Evolutionary conservation across 495 filamentous ascomycete genomes (phyloP).

Genomic region (Durotheca rogersii): DNA sequence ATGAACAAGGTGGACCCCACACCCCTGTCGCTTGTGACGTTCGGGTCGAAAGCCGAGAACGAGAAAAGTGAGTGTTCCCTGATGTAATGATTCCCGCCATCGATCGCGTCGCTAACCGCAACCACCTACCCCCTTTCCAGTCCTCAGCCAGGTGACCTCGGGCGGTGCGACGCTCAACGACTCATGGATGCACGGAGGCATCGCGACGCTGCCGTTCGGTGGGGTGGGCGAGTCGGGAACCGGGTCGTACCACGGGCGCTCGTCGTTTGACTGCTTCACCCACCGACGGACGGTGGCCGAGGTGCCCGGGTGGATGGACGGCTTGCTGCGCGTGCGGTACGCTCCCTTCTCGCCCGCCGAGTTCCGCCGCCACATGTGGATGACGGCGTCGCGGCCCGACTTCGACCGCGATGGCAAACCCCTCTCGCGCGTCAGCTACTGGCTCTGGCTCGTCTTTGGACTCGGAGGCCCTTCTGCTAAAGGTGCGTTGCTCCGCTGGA

Average conservation of each 20-base stretch:
- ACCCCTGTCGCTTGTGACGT: constrained; percentile 79
- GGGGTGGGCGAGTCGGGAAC: constrained; percentile 84
- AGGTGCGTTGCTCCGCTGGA: constrained; percentile 53
- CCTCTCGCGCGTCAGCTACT: constrained; percentile 51
- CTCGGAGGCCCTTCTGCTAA: constrained; percentile 48
- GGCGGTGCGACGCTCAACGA: constrained; percentile 84
- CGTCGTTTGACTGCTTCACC: constrained; percentile 82
- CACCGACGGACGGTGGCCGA: constrained; percentile 74
- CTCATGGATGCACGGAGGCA: constrained; percentile 72
- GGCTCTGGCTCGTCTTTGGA: constrained; percentile 45
- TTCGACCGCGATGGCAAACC: constrained; percentile 78
- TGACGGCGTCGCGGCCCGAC: constrained; percentile 64
- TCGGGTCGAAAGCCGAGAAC: constrained; percentile 75
- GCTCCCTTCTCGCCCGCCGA: constrained; percentile 64
- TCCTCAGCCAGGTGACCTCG: constrained; percentile 65
- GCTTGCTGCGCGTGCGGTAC: constrained; percentile 73
- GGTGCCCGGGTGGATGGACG: constrained; percentile 80
- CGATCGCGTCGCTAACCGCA: too few species aligned
- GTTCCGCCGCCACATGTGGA: constrained; percentile 55
- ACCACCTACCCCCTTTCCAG: constrained; percentile 33
- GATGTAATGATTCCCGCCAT: too few species aligned
- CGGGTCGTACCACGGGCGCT: constrained; percentile 80
- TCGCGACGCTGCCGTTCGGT: constrained; percentile 81
- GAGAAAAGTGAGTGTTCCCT: constrained; percentile 54
- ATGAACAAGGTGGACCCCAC: constrained; percentile 76